phyloP scores from a whole-genome alignment of 2,329 filamentous ascomycete species.

The Ophiostoma quercus region DNA sequence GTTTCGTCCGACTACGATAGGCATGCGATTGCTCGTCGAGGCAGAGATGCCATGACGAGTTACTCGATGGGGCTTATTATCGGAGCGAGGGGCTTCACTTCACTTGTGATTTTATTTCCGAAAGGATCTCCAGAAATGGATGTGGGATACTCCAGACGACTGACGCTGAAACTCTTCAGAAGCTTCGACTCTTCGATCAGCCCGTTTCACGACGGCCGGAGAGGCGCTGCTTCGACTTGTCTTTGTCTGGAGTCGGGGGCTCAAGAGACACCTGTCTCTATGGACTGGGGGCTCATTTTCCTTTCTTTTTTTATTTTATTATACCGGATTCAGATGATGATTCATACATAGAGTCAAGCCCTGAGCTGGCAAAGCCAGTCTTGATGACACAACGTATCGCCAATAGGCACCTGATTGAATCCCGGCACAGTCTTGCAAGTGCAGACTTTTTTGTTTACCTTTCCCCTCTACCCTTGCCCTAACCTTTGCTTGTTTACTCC shows the following conservation, averaged over 20 bases:
- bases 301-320: too few species aligned
- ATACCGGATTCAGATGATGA: conserved; percentile 68
- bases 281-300: not conserved
- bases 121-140: not conserved
- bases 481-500: too few species aligned
- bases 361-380: conserved; percentile 56
- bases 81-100: conserved; percentile 71
- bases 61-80: conserved; percentile 99
- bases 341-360: conserved; percentile 98
- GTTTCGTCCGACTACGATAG: conserved; percentile 91
- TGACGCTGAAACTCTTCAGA: conserved; percentile 26
- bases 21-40: conserved; percentile 84
- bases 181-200: not conserved
- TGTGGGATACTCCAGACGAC: not conserved
- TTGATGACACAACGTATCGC: conserved; percentile 41
- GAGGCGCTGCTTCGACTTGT: conserved; percentile 16
- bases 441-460: not conserved
- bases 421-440: conserved; percentile 16
- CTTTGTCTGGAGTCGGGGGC: not conserved
- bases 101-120: not conserved
- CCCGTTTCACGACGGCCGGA: not conserved
- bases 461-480: too few species aligned
- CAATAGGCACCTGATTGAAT: conserved; percentile 40
- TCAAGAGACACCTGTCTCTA: too few species aligned
- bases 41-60: conserved; percentile 48